These are phyloP conservation scores for Copromyces sp. DNA, from an alignment of 495 filamentous ascomycete genomes.

Conservation along the genomic window DNA sequence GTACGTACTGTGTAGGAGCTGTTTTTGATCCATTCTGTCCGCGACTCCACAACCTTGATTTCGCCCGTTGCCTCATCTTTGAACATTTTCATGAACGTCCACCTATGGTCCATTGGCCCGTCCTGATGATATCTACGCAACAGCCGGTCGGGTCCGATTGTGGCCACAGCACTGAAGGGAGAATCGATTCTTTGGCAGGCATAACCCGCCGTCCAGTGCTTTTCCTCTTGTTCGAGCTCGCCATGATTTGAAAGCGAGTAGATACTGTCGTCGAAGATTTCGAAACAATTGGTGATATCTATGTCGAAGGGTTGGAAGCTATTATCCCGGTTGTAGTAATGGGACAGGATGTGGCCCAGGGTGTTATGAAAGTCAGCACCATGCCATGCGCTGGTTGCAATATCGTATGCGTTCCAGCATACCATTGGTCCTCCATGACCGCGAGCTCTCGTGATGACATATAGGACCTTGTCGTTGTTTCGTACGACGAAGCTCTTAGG, in stretches of 20 bases:
- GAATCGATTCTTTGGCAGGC: slow-evolving; percentile 54
- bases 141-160: slow-evolving; percentile 30
- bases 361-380: slow-evolving; percentile 4
- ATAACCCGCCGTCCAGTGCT: slow-evolving; percentile 64
- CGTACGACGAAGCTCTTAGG: slow-evolving; percentile 53
- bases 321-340: too few species aligned
- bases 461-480: slow-evolving; percentile 54
- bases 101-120: slow-evolving; percentile 68
- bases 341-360: too few species aligned
- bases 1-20: slow-evolving; percentile 53
- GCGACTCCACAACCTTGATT: slow-evolving; percentile 56
- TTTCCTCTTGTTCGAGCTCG: slow-evolving; percentile 51
- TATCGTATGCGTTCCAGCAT: slow-evolving; percentile 31
- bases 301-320: slow-evolving; percentile 53
- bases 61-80: slow-evolving; percentile 51
- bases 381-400: slow-evolving; percentile 27
- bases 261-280: slow-evolving; percentile 57
- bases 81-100: slow-evolving; percentile 57
- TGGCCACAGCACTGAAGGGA: slow-evolving; percentile 20
- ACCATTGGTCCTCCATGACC: neutral
- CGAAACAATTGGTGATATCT: slow-evolving; percentile 59
- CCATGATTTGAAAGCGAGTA: slow-evolving; percentile 63
- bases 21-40: slow-evolving; percentile 58
- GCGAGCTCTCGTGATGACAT: slow-evolving; percentile 3
- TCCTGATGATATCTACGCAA: slow-evolving; percentile 63